Evolutionary conservation across 108 stramenopile species (phyloP), one percentile per base, ranked within the genome.

Genomic region (Nitzschia palea): DNA sequence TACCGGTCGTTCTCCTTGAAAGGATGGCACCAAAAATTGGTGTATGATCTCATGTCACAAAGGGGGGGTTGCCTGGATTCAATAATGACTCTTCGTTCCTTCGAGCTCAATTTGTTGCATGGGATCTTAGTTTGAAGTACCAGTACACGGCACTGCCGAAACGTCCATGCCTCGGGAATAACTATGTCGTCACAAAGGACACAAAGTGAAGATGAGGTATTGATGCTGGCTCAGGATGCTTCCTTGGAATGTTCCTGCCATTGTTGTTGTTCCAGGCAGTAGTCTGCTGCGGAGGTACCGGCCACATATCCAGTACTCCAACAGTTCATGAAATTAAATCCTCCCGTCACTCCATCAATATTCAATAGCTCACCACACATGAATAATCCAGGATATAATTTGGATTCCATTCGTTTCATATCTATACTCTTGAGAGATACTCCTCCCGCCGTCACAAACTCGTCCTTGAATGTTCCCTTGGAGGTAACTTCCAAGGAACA

Each of bases 391-490:
- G 84, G 84, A 28, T 57, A 62, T 23, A 37, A 20, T 34, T 88
- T 90, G 61, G 86, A 87, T 65, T 88, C 84, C 88, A 94, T 90
- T 10, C 83, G 86, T 52, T 79, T 79, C 84, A 96, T 86, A 47
- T 88, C 78, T 31, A 96, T 67, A 55, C 87, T 81, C 44, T 91
- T 85, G 33, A 94, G 60, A 17, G 52, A 36, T 3, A 96, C 84
- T 31, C 95, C 95, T 33, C 95, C 95, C 12, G 93, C 93, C 17
- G 95, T 97, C 0, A 95, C 95, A 77, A 97, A 97, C 73, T 97
- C 96, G 35, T 97, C 96, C 72, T 97, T 97, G 74, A 91, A 91
- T 33, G 86, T 84, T 3, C 91, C 85, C 65, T 93, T 95, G 0
- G 80, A 78, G 15, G 87, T 88, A 22, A 88, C 74, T 40, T 82